Base-by-base conservation (phyloP, 305 asterid genomes). In the Nicotiana rustica region DNA sequence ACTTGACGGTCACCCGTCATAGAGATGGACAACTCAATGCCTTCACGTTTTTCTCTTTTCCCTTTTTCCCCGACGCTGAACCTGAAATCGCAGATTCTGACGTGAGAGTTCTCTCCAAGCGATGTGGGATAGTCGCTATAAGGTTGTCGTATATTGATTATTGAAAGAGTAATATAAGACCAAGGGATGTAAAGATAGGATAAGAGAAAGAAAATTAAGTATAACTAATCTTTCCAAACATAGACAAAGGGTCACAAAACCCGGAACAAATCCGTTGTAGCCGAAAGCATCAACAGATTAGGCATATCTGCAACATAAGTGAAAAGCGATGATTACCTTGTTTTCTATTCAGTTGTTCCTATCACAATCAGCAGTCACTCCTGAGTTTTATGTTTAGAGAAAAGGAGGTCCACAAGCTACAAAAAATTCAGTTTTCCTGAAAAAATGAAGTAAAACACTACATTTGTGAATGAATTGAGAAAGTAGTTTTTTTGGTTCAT, bases 271-370 rank as follows among this genome's bases (percentile, higher is more conserved):
- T 18, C 8, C 19, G 1, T 17, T 15, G 62, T 17, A 5, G 29
- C 31, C 8, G 12, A 18, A 6, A 60, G 19, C 66, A n/a, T 57
- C 19, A 60, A 60, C 10, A 2, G 29, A 60, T 60, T 13, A 60
- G 66, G 12, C 66, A n/a, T 59, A 59, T 59, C 29, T n/a, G 18
- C 29, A 59, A 59, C 29, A 7, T 3, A 60, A 60, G 66, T 60
- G 35, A 31, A 8, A 69, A 36, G 38, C 52, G 18, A 49, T 73
- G 36, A 73, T 49, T 73, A 73, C 79, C 62, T 73, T 75, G 25
- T 47, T 47, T 57, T 6, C 25, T 49, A 13, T 49, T 49, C 33
- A 4, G 35, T 49, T 33, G 56, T 4, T n/a, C 10, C 10, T 19
- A 55, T 18, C 19, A 49, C 60, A 44, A 19, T 21, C 79, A 5